Percentiles rank a stretch among this genome's conserved stretches.
These are phyloP conservation scores for Gentiana macrophylla DNA, from an alignment of 257 asterid genomes.

Conservation along the genomic window DNA sequence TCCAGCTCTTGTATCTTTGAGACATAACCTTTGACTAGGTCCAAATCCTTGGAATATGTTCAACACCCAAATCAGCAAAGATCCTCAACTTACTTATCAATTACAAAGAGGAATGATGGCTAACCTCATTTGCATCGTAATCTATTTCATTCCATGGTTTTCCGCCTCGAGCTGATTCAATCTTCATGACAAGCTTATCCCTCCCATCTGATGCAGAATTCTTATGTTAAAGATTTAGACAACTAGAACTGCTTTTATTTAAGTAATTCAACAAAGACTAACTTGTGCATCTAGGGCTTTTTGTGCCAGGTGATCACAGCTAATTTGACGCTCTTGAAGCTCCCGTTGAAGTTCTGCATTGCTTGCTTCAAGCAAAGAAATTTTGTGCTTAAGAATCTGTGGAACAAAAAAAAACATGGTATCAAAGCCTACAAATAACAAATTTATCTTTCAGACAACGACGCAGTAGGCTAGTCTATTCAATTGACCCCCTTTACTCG, in stretches of 20 bases:
- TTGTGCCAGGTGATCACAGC: constrained; percentile 53
- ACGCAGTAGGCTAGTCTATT: too few species aligned
- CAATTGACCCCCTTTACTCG: not conserved
- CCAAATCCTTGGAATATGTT: constrained; percentile 41
- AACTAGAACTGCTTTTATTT: not conserved
- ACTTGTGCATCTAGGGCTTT: constrained; percentile 92
- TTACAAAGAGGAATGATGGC: constrained; percentile 6
- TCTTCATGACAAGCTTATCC: constrained; percentile 59
- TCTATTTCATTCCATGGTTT: constrained; percentile 49
- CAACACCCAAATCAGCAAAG: not conserved
- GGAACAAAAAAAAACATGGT: constrained; percentile 5
- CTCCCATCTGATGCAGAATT: constrained; percentile 51
- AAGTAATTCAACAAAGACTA: constrained; percentile 12
- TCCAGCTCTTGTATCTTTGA: constrained; percentile 74
- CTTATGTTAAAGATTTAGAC: constrained; percentile 1
- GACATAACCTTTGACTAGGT: constrained; percentile 54
- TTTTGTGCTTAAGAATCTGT: constrained; percentile 83
- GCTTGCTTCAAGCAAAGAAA: constrained; percentile 86
- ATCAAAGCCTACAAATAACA: constrained; percentile 12
- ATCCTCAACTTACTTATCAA: not conserved
- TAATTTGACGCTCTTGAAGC: constrained; percentile 49
- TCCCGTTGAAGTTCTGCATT: constrained; percentile 57
- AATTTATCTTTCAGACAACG: not conserved
- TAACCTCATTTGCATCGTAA: constrained; percentile 46
- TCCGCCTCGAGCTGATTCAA: constrained; percentile 60